Conservation (phyloP, 2,329 filamentous ascomycete genomes). For the Aspergillus jensenii region DNA sequence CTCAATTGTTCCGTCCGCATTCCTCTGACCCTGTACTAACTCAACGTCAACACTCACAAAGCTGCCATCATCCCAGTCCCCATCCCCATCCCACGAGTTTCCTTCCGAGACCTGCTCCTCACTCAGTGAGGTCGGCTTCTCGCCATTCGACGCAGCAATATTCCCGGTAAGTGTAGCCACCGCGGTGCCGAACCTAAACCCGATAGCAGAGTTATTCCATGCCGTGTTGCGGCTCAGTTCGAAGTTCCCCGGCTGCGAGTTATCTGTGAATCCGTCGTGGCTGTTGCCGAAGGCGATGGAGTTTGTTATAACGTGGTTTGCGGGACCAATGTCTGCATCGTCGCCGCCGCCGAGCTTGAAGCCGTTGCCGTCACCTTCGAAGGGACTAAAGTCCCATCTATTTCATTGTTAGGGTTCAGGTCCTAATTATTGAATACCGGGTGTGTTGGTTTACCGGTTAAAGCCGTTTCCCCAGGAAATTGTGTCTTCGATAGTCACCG, state of each 20-base stretch:
- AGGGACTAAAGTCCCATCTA: conserved; percentile 19
- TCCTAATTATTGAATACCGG: neutral
- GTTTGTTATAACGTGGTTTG: conserved; percentile 18
- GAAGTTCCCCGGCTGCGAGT: conserved; percentile 19
- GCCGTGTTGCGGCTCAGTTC: conserved; percentile 16
- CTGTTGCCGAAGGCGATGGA: conserved; percentile 17
- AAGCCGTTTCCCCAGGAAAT: conserved; percentile 19
- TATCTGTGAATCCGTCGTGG: conserved; percentile 20
- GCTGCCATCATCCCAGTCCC: conserved; percentile 10
- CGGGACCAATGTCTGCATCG: conserved; percentile 14
- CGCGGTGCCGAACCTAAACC: conserved; percentile 15
- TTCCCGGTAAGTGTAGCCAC: conserved; percentile 14
- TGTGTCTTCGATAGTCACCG: conserved; percentile 18
- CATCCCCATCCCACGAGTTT: conserved; percentile 17
- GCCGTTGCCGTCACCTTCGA: conserved; percentile 22
- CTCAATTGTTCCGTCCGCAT: conserved; percentile 12
- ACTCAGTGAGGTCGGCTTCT: conserved; percentile 10
- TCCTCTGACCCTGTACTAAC: conserved; percentile 13
- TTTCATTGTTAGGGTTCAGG: neutral
- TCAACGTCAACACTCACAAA: conserved; percentile 17
- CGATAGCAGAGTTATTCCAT: conserved; percentile 16
- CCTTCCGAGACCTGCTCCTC: conserved; percentile 10
- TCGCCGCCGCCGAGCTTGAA: conserved; percentile 20
- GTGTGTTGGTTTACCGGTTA: conserved; percentile 8
- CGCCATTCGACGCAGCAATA: conserved; percentile 16